Evolutionary conservation across 2,329 filamentous ascomycete species (phyloP).

Genomic region (Plectosphaerella plurivora): DNA sequence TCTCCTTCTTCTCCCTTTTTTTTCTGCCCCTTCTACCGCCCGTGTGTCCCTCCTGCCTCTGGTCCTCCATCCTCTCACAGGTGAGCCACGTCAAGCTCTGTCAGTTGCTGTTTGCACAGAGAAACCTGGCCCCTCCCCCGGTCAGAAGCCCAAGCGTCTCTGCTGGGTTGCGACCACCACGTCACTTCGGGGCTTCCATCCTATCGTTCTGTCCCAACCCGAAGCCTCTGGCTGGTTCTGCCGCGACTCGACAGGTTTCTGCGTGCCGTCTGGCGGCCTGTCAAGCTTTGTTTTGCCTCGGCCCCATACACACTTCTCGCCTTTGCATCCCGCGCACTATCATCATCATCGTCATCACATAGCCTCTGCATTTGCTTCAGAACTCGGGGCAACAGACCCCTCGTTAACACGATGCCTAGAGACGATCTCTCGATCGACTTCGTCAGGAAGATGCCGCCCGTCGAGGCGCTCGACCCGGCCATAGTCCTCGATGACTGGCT

Average conservation of each 20-base stretch:
- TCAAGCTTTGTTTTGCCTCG: background rate
- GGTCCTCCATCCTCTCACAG: background rate
- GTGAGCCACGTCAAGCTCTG: background rate
- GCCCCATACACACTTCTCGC: background rate
- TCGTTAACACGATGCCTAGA: constrained; percentile 66
- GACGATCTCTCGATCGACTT: constrained; percentile 70
- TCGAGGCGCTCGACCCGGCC: constrained; percentile 59
- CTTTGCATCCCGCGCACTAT: background rate
- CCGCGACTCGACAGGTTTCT: constrained; percentile 1
- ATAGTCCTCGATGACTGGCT: constrained; percentile 76
- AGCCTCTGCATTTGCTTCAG: constrained; percentile 3
- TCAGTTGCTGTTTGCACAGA: background rate
- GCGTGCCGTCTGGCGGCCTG: background rate
- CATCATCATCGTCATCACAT: background rate
- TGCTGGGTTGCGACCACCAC: too few species aligned
- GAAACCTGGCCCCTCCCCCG: background rate
- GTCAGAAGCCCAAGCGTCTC: too few species aligned
- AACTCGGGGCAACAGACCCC: constrained; percentile 10
- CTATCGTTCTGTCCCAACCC: too few species aligned
- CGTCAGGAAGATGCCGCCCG: constrained; percentile 60
- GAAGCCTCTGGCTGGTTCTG: background rate
- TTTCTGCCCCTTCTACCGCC: too few species aligned
- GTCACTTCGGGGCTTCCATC: too few species aligned
- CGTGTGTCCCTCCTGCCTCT: background rate
- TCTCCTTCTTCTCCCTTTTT: too few species aligned